Evolutionary conservation across 73 alveolate species (phyloP), one percentile per base, ranked within the genome.

Genomic region (Stentor roeselii): DNA sequence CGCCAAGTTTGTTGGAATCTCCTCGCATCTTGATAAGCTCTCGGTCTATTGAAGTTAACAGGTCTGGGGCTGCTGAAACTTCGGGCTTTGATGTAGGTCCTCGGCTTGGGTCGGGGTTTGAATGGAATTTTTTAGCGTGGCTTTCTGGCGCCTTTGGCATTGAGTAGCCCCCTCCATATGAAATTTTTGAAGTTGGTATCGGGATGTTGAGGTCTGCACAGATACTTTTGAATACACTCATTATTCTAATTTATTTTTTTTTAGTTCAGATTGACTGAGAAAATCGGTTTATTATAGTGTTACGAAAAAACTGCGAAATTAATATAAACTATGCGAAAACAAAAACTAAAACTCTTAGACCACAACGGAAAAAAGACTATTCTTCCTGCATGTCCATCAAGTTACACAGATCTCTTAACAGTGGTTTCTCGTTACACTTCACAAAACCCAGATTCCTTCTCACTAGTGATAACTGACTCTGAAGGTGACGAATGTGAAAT

Each of bases 121-220:
- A n/a, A 21, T 27, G 21, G 37, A 21, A 21, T 67, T 27, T 67
- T 32, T 67, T 67, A 21, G 37, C 41, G 37, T 21, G 1, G 80
- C 2, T 14, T 27, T n/a, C 11, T 67, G 37, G 80, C 50, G n/a
- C 37, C 34, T 67, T 67, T 21, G 80, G 80, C 2, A 67, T 32
- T 67, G 21, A 40, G 34, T 67, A 67, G 80, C 80, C 80, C 27
- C 80, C 80, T 14, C 80, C 80, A 67, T 27, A 67, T 15, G 80
- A 67, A 50, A 50, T 21, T 50, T 21, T 6, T 50, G 67, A 11
- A 11, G 67, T 6, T 50, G 67, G 6, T 6, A 21, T 11, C 30
- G 67, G 21, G 30, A 11, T 21, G 21, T 50, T 50, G 6, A 11
- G 67, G 6, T 50, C 67, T 50, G 67, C 6, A 21, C 6, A 11